phyloP scores from a whole-genome alignment of 768 basidiomycete genomes.

The Lyophyllum semitale region DNA sequence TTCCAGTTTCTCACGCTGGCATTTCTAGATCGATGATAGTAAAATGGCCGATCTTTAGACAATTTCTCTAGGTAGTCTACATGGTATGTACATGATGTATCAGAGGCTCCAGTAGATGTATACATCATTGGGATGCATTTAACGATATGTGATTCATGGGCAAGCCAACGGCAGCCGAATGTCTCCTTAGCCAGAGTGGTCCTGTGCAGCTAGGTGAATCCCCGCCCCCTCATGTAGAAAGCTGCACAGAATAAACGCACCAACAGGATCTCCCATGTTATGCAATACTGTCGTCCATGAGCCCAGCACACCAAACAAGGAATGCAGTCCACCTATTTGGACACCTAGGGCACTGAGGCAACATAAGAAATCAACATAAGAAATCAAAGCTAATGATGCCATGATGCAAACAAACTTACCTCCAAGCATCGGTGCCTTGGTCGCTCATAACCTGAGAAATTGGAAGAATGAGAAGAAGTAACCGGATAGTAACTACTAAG shows the following conservation, averaged over 20 bases:
- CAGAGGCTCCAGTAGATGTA: neutral
- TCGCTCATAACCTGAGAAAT: constrained; percentile 49
- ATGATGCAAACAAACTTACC: constrained; percentile 33
- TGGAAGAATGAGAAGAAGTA: neutral
- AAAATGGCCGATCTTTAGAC: too few species aligned
- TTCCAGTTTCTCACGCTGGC: constrained; percentile 9
- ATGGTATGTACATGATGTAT: neutral
- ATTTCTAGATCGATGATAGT: neutral
- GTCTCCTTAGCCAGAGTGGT: constrained; percentile 37
- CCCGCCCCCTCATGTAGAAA: neutral
- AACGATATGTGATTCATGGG: constrained; percentile 17
- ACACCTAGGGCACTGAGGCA: constrained; percentile 57
- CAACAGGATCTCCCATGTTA: constrained; percentile 45
- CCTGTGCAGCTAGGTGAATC: constrained; percentile 20
- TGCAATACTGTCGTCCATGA: constrained; percentile 49
- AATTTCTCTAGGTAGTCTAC: too few species aligned
- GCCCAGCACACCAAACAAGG: constrained; percentile 59
- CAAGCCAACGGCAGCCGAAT: constrained; percentile 4
- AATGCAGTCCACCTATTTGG: constrained; percentile 61
- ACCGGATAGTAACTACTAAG: neutral
- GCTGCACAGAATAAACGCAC: constrained; percentile 26
- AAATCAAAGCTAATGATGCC: neutral
- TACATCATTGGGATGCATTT: constrained; percentile 4
- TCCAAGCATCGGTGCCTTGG: constrained; percentile 55
- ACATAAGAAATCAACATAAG: neutral